These are phyloP conservation scores for Plenodomus biglobosus DNA, from an alignment of 2,329 filamentous ascomycete genomes.

Conservation along the genomic window DNA sequence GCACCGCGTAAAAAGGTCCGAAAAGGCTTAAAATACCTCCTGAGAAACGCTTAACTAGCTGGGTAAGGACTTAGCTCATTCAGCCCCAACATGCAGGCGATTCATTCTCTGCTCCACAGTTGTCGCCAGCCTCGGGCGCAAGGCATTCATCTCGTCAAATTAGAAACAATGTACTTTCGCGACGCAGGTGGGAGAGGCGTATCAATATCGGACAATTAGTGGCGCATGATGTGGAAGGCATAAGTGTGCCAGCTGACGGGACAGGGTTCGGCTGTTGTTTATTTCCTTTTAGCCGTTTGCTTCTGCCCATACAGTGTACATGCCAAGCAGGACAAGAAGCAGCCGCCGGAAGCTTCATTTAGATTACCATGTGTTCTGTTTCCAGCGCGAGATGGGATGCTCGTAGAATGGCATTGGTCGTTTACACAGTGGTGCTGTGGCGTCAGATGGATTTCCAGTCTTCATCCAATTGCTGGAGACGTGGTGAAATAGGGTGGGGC, in stretches of 20 bases:
- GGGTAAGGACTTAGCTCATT: no score
- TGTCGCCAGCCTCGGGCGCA: no score
- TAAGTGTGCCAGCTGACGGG: background rate
- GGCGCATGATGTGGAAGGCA: background rate
- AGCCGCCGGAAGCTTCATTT: constrained; percentile 21
- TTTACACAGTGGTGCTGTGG: constrained; percentile 6
- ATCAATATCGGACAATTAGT: constrained; percentile 5
- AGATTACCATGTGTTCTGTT: constrained; percentile 13
- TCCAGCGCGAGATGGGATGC: background rate
- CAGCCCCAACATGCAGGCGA: no score
- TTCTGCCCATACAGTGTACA: constrained; percentile 1
- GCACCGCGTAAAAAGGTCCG: no score
- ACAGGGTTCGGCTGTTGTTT: constrained; percentile 6
- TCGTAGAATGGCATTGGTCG: background rate
- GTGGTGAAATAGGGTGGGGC: background rate
- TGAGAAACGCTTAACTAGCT: no score
- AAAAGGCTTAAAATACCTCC: no score
- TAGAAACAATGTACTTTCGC: background rate
- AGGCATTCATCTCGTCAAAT: background rate
- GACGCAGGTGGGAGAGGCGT: background rate
- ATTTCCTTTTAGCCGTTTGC: constrained; percentile 16
- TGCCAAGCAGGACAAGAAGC: constrained; percentile 19
- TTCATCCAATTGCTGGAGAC: background rate
- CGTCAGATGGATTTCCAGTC: background rate
- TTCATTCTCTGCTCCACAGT: no score